A percentile compares a stretch with the other conserved stretches of the same genome.
phyloP scores from a whole-genome alignment of 2,329 filamentous ascomycete genomes.

The Penicillium hordei region DNA sequence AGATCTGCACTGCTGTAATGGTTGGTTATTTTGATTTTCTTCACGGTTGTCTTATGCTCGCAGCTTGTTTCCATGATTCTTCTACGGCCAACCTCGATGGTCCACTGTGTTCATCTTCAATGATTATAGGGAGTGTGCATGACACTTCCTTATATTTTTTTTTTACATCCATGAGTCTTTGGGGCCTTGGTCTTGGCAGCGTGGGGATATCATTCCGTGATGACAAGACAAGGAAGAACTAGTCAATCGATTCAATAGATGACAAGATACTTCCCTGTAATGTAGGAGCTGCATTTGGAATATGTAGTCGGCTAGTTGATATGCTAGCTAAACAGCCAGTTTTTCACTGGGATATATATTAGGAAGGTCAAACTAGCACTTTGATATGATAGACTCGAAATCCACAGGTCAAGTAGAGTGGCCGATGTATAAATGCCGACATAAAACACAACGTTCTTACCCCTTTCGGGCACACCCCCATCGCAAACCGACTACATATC shows the following conservation, averaged over 20 bases:
- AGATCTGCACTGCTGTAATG: slow-evolving; percentile 25
- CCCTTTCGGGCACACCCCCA: too few relatives aligned
- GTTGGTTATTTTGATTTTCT: slow-evolving; percentile 13
- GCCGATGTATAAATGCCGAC: too few relatives aligned
- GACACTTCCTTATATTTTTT: slow-evolving; percentile 5
- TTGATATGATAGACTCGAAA: not conserved
- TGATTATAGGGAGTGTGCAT: slow-evolving; percentile 8
- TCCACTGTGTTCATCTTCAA: slow-evolving; percentile 3
- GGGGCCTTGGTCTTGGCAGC: not conserved
- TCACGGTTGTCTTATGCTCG: slow-evolving; percentile 8
- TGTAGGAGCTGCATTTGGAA: not conserved
- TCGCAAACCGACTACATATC: too few relatives aligned
- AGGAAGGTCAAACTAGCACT: not conserved
- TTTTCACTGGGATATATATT: not conserved
- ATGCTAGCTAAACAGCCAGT: not conserved
- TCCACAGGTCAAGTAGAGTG: too few relatives aligned
- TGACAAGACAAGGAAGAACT: slow-evolving; percentile 4
- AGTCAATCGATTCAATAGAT: slow-evolving; percentile 23
- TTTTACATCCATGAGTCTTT: slow-evolving; percentile 1
- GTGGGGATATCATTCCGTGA: not conserved
- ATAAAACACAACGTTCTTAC: too few relatives aligned
- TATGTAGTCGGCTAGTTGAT: not conserved
- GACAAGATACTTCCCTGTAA: not conserved
- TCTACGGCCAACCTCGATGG: slow-evolving; percentile 9
- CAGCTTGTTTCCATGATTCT: slow-evolving; percentile 7